Conservation (phyloP, 805 yeast species). For the Myxozyma vanderwaltii region DNA sequence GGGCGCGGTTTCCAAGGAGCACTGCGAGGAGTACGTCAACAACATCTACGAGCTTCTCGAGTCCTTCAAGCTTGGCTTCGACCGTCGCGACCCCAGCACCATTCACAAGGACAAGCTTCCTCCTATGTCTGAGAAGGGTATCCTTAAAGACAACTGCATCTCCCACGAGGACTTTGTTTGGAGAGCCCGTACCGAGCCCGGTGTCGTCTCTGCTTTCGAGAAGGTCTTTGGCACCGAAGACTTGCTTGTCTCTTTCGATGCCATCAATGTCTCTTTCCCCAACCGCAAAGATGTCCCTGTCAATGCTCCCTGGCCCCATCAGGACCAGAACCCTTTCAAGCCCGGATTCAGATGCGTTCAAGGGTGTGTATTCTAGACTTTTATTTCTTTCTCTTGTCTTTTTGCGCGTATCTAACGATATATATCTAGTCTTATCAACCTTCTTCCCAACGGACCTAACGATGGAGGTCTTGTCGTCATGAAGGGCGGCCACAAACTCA, state of each 20-base stretch:
- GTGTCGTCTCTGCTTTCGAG: conserved; percentile 20
- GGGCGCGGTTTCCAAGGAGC: conserved; percentile 22
- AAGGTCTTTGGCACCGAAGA: conserved; percentile 18
- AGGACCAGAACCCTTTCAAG: conserved; percentile 18
- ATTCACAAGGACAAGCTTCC: conserved; percentile 14
- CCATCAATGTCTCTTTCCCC: conserved; percentile 19
- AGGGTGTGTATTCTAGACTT: too few relatives aligned
- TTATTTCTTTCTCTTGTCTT: too few relatives aligned
- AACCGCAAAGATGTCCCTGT: conserved; percentile 16
- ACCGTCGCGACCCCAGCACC: conserved; percentile 19
- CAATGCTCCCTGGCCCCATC: conserved; percentile 26
- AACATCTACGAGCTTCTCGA: conserved; percentile 14
- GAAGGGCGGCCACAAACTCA: conserved; percentile 18
- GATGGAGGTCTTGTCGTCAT: conserved; percentile 25
- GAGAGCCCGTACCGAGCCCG: conserved; percentile 22
- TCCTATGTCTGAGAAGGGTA: conserved; percentile 7
- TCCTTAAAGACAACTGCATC: conserved; percentile 5
- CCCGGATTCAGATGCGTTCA: conserved; percentile 24
- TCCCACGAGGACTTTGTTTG: conserved; percentile 27
- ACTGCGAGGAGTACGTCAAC: conserved; percentile 18
- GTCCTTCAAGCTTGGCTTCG: conserved; percentile 23
- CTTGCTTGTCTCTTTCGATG: conserved; percentile 23
- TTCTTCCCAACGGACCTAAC: conserved; percentile 25
- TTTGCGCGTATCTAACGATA: too few relatives aligned
- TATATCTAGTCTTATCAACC: conserved; percentile 18